These are phyloP conservation scores for Lasiosphaeria miniovina DNA, from an alignment of 495 filamentous ascomycete species.

Conservation along the genomic window DNA sequence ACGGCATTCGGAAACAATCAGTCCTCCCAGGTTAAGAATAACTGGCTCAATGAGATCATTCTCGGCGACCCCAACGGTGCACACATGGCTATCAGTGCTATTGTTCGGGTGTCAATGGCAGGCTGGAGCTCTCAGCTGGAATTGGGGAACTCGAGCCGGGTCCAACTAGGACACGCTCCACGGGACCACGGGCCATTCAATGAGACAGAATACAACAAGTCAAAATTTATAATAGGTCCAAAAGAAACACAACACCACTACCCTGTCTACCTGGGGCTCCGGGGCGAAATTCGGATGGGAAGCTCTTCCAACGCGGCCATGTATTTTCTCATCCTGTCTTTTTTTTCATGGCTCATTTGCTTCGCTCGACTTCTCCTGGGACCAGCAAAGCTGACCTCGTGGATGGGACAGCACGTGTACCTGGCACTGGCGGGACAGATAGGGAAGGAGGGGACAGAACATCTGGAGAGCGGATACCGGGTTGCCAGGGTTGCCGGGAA, in stretches of 20 bases:
- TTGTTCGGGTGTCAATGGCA: conserved; percentile 1
- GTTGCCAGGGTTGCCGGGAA: not conserved
- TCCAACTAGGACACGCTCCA: not conserved
- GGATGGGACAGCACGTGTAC: conserved; percentile 16
- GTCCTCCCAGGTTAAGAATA: not conserved
- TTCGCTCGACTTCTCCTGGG: not conserved
- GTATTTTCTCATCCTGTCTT: not conserved
- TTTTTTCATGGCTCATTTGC: not conserved
- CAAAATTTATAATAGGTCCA: no score
- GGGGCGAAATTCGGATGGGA: not conserved
- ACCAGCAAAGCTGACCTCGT: conserved; percentile 5
- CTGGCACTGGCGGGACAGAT: conserved; percentile 8
- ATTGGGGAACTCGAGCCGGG: not conserved
- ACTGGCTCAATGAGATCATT: conserved; percentile 1
- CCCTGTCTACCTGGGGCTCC: conserved; percentile 1
- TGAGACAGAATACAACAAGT: not conserved
- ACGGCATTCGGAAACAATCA: not conserved
- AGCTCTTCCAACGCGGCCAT: not conserved
- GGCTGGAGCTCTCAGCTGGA: not conserved
- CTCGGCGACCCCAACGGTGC: not conserved
- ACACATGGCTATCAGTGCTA: not conserved
- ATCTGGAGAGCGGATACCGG: conserved; percentile 3
- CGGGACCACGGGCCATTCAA: not conserved
- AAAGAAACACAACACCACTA: not conserved
- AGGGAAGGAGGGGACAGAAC: not conserved